Evolutionary conservation across 805 yeast genomes (phyloP), one percentile per base, ranked within the genome.

Genomic region (baker's yeast (Saccharomyces cerevisiae)): DNA sequence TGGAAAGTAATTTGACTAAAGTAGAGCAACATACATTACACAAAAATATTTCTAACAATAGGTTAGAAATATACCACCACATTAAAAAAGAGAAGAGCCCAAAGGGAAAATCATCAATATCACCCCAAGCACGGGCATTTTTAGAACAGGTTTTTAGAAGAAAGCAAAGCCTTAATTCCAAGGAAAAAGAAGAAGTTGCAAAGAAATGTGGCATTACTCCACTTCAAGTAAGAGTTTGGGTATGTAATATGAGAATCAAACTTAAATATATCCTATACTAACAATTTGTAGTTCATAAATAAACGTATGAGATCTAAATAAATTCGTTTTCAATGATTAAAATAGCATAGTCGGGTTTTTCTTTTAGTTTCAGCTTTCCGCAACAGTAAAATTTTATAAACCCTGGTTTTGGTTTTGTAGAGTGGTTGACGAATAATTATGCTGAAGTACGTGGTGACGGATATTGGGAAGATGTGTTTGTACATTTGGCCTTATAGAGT

Each of bases 141-240:
- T 55, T 61, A 50, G 64, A 61, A 50, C 55, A 55, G 49, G 59
- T 61, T 41, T 61, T 55, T 54, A 55, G 54, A 51, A 60, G 52
- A 53, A 58, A 60, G 52, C 60, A 56, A 50, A 53, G 60, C 52
- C 56, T 61, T 43, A 62, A 61, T 41, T 59, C 60, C 43, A 61
- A 58, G 51, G 66, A 62, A 53, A 55, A 64, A 48, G 55, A 56
- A 46, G 56, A 57, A 51, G 57, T 62, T 36, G 66, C 63, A 46
- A 59, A 46, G 41, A 54, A 55, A 49, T 60, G 63, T 56, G 60
- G 59, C 31, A 52, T 62, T 41, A 57, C 61, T 30, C 59, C 63
- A 28, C 51, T 55, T 41, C 65, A 62, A 54, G 66, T 62, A 26
- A 58, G 64, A 52, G 59, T 60, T 30, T 62, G 66, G 66, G 61